Evolutionary conservation across 2,329 filamentous ascomycete species (phyloP), one percentile per base, ranked within the genome.

Genomic region (Fusarium oligoseptatum): DNA sequence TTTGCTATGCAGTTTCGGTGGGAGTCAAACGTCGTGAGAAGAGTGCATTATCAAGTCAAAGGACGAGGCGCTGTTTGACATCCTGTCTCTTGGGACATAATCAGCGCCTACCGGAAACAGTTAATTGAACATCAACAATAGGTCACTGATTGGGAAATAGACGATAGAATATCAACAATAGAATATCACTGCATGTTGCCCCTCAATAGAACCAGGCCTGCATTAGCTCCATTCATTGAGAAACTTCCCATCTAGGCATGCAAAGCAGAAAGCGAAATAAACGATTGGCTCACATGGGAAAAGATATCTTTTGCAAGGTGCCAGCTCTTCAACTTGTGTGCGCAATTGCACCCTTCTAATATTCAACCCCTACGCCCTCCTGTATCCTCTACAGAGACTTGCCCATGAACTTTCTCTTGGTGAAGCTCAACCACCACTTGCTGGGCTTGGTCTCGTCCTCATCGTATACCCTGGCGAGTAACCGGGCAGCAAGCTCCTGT

Each of bases 391-490:
- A 95, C 85, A 97, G 87, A 77, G 91, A 90, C 91, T 98, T 98
- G 83, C 95, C 95, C 97, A 99, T 98, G 82, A 99, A 99, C 91
- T 98, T 98, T 86, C 97, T 92, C 92, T 98, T 98, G 64, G 94
- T 94, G 83, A 98, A 99, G 88, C 97, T 98, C 83, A 99, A 85
- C 97, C 97, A 99, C 94, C 96, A 98, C 91, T 97, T 90, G 84
- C 87, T 90, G 65, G 91, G 90, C 85, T 90, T 90, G 85, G 94
- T 84, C 87, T 95, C 84, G 81, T 90, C 84, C 86, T 95, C 95
- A 65, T 93, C 92, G 82, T 97, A 99, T 75, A 99, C 92, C 78
- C 95, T 90, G 62, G 93, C 93, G 82, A 98, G 85, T 85, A 99
- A 87, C 82, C 97, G 89, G 67, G 88, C 86, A 6, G 95, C 95